A percentile compares a stretch with the other conserved stretches of the same genome.
Conservation (phyloP, 768 basidiomycete species). For the Scleroderma bovista region DNA sequence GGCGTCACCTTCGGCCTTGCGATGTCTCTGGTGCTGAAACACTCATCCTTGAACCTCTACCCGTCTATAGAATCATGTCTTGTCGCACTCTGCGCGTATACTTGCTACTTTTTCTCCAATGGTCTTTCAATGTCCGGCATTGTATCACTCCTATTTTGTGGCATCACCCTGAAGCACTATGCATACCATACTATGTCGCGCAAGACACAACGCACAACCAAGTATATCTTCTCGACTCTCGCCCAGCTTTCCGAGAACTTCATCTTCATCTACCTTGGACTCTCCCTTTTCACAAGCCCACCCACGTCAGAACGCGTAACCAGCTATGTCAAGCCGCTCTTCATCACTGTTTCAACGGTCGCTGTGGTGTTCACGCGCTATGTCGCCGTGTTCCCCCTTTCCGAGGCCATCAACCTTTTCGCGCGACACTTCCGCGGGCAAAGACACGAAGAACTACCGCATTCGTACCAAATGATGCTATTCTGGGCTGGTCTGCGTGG, state of each 20-base stretch:
- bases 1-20: conserved; percentile 88
- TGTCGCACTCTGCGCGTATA: conserved; percentile 91
- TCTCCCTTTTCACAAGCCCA: conserved; percentile 90
- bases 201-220: conserved; percentile 87
- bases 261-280: conserved; percentile 98
- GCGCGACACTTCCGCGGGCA: conserved; percentile 80
- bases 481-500: conserved; percentile 98
- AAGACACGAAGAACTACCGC: conserved; percentile 85
- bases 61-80: conserved; percentile 98
- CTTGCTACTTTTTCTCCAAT: conserved; percentile 98
- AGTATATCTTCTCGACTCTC: conserved; percentile 92
- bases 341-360: conserved; percentile 88
- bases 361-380: conserved; percentile 94
- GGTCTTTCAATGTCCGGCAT: conserved; percentile 93
- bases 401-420: conserved; percentile 92
- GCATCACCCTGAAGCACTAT: conserved; percentile 98
- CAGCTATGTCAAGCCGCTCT: conserved; percentile 89
- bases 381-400: conserved; percentile 91
- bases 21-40: conserved; percentile 91
- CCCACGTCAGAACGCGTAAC: conserved; percentile 73
- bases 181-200: conserved; percentile 99
- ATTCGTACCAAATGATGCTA: conserved; percentile 99
- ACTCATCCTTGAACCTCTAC: conserved; percentile 79
- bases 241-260: conserved; percentile 97
- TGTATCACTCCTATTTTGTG: conserved; percentile 96